phyloP scores from a whole-genome alignment of 257 asterid species.

The Gardenia jasminoides region DNA sequence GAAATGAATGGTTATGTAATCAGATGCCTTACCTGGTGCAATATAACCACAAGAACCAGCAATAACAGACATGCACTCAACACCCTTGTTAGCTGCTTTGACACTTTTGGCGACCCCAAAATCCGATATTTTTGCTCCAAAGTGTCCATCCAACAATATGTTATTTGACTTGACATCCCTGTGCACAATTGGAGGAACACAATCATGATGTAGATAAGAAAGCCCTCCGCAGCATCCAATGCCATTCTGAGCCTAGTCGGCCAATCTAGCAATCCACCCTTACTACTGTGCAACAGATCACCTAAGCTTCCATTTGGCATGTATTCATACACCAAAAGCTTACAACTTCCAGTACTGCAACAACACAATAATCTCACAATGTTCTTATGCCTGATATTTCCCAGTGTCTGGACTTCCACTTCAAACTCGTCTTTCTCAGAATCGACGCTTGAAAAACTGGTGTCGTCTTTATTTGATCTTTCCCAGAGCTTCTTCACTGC shows the following conservation, averaged over 20 bases:
- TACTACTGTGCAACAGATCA: slow-evolving; percentile 56
- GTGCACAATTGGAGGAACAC: slow-evolving; percentile 80
- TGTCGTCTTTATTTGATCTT: slow-evolving; percentile 28
- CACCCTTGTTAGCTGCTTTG: slow-evolving; percentile 29
- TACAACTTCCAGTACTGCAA: slow-evolving; percentile 48
- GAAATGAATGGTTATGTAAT: background rate
- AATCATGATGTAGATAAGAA: slow-evolving; percentile 85
- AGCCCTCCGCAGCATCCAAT: slow-evolving; percentile 78
- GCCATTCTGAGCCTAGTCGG: slow-evolving; percentile 61
- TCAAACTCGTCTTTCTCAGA: slow-evolving; percentile 47
- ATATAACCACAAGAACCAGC: slow-evolving; percentile 92
- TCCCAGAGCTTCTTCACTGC: slow-evolving; percentile 72
- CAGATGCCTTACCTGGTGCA: slow-evolving; percentile 70
- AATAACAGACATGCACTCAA: slow-evolving; percentile 63
- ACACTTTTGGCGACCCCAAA: slow-evolving; percentile 81
- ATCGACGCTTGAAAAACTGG: slow-evolving; percentile 15
- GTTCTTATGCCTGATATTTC: slow-evolving; percentile 81
- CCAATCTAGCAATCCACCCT: slow-evolving; percentile 55
- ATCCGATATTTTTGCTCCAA: slow-evolving; percentile 74
- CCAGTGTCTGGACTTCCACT: slow-evolving; percentile 72
- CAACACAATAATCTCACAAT: slow-evolving; percentile 77
- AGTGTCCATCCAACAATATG: slow-evolving; percentile 55
- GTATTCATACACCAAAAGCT: slow-evolving; percentile 77
- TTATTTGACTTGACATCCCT: slow-evolving; percentile 84
- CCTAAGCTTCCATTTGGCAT: slow-evolving; percentile 90